phyloP scores from a whole-genome alignment of 306 rosid species.

The Prunus kanzakura region DNA sequence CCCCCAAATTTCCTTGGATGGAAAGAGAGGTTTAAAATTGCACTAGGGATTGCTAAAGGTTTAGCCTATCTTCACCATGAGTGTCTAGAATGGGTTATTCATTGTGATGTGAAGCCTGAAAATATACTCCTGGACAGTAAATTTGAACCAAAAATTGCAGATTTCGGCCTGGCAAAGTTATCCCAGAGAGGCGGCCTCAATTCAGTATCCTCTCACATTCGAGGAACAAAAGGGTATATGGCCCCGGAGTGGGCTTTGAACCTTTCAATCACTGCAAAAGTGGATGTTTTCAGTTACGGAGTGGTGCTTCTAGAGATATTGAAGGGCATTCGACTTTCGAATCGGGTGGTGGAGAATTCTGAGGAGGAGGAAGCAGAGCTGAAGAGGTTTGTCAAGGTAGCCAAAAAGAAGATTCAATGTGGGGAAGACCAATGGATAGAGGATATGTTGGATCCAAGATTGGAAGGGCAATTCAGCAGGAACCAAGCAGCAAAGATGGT shows the following conservation, averaged over 20 bases:
- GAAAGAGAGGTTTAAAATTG: slow-evolving; percentile 30
- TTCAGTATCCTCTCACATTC: slow-evolving; percentile 13
- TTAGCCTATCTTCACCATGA: slow-evolving; percentile 47
- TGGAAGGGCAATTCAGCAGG: not conserved
- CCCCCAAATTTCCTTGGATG: slow-evolving; percentile 26
- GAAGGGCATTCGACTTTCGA: not conserved
- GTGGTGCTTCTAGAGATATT: slow-evolving; percentile 48
- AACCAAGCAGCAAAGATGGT: not conserved
- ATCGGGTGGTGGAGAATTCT: not conserved
- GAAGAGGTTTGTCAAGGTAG: not conserved
- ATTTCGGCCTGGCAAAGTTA: slow-evolving; percentile 44
- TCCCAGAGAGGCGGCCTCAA: slow-evolving; percentile 21
- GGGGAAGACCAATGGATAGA: not conserved
- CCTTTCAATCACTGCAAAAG: slow-evolving; percentile 41
- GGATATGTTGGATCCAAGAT: not conserved
- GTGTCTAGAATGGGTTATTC: slow-evolving; percentile 52
- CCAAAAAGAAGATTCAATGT: not conserved
- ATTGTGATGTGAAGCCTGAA: slow-evolving; percentile 57
- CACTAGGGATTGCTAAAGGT: slow-evolving; percentile 35
- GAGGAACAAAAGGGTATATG: slow-evolving; percentile 50
- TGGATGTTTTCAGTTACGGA: slow-evolving; percentile 55
- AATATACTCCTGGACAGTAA: slow-evolving; percentile 44
- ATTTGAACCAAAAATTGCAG: slow-evolving; percentile 52
- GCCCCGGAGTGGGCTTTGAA: slow-evolving; percentile 61
- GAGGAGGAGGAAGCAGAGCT: not conserved